phyloP scores from a whole-genome alignment of 2,329 filamentous ascomycete genomes.

The Diaporthe longicolla region DNA sequence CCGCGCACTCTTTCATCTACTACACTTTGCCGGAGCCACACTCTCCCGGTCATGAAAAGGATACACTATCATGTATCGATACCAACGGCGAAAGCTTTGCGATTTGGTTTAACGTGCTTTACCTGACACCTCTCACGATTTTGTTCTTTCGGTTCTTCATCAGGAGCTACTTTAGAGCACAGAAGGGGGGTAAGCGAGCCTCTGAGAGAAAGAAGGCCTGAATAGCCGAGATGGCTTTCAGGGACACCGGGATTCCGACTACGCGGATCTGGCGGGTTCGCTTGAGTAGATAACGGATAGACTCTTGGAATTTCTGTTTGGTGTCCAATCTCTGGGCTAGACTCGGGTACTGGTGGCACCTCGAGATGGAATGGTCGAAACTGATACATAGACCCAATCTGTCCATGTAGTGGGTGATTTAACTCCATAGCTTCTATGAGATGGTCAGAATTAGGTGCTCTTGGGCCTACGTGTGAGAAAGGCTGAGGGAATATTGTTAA shows the following conservation, averaged over 20 bases:
- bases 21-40: conserved; percentile 75
- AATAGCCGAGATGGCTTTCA: not conserved
- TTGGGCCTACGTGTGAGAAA: too few species aligned
- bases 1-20: conserved; percentile 84
- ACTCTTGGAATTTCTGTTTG: not conserved
- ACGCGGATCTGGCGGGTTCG: not conserved
- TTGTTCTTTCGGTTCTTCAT: conserved; percentile 93
- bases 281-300: not conserved
- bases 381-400: too few species aligned
- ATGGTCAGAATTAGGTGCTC: too few species aligned
- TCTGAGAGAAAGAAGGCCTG: not conserved
- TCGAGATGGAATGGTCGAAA: too few species aligned
- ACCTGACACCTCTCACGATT: conserved; percentile 85
- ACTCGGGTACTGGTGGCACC: too few species aligned
- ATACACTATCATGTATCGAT: conserved; percentile 75
- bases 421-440: too few species aligned
- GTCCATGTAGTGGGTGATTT: too few species aligned
- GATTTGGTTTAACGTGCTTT: conserved; percentile 88
- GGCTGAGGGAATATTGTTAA: too few species aligned
- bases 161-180: conserved; percentile 72
- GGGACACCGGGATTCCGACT: not conserved
- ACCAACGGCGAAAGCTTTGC: conserved; percentile 88
- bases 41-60: not conserved
- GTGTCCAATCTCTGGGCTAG: too few species aligned
- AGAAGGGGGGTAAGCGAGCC: not conserved